Base-by-base conservation (phyloP, 2,329 filamentous ascomycete species). In the Paecilomyces niveus region DNA sequence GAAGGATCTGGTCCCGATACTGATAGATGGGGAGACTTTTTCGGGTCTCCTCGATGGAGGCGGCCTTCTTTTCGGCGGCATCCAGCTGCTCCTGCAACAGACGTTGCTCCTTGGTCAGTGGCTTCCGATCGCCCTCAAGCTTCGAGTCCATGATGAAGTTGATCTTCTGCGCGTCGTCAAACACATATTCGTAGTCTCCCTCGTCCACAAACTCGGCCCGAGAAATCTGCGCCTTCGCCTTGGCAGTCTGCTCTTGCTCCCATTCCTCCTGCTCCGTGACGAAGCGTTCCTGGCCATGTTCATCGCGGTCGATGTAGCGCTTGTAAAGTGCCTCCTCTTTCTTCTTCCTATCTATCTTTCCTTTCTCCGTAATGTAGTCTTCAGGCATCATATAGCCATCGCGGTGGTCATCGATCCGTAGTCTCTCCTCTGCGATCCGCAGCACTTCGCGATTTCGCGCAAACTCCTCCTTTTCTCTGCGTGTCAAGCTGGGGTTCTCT, bases 211-310 rank as follows among this genome's bases (percentile, higher is more conserved):
- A 83, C 69, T 95, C 90, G 0, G 85, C 78, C 56, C 86, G 85
- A 64, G 85, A 82, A 59, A 96, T 91, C 71, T 96, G 92, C 1
- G 90, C 87, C 71, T 93, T 94, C 5, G 91, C 92, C 72, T 95
- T 95, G 58, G 87, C 83, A 0, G 89, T 84, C 75, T 97, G 93
- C 70, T 97, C 93, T 59, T 85, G 80, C 72, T 99, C 94, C 93
- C 93, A 99, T 69, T 96, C 90, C 62, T 99, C 92, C 63, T 96
- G 89, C 72, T 99, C 94, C 0, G 92, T 96, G 59, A 96, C 85
- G 66, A 91, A 95, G 66, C 88, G 88, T 71, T 97, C 93, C 63
- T 94, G 87, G 3, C 92, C 92, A 66, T 88, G 88, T 67, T 95
- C 90, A 66, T 96, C 92, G 60, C 85, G 84, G 62, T 97, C 92